Percentiles rank a stretch among this genome's conserved stretches.
Conservation (phyloP, 164 flowering plant species). For the Nelumbo lutea region DNA sequence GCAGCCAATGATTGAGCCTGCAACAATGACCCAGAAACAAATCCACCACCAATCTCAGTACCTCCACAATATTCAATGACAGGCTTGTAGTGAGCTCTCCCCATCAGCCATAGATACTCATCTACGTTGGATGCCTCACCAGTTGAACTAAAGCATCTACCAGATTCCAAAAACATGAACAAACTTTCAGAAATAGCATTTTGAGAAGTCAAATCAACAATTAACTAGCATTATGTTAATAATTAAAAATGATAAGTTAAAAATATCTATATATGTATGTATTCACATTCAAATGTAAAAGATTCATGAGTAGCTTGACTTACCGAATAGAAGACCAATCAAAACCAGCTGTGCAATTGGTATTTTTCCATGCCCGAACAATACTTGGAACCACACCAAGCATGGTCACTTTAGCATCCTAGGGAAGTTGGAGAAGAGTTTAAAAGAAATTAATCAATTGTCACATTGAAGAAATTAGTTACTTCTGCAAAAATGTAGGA, state of each 20-base stretch:
- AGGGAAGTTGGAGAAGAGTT: slow-evolving; percentile 15
- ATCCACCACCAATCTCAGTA: slow-evolving; percentile 96
- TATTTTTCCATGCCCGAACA: slow-evolving; percentile 82
- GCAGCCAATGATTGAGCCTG: slow-evolving; percentile 88
- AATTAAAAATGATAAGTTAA: background rate
- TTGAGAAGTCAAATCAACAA: background rate
- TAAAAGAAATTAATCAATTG: background rate
- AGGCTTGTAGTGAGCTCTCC: slow-evolving; percentile 86
- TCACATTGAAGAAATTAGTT: no score
- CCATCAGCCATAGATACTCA: slow-evolving; percentile 94
- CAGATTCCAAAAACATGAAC: slow-evolving; percentile 13
- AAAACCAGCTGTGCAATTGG: slow-evolving; percentile 58
- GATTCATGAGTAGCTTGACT: slow-evolving; percentile 16
- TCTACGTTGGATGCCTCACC: slow-evolving; percentile 95
- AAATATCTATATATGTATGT: background rate
- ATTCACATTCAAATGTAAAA: background rate
- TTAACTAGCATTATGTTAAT: background rate
- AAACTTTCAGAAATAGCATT: background rate
- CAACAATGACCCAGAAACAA: slow-evolving; percentile 72
- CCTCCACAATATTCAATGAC: slow-evolving; percentile 97
- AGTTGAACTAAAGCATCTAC: slow-evolving; percentile 85
- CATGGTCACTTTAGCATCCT: slow-evolving; percentile 97
- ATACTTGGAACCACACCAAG: slow-evolving; percentile 95
- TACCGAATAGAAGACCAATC: slow-evolving; percentile 92
- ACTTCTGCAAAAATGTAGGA: no score